Evolutionary conservation across 1,284 basidiomycete species (phyloP), one percentile per base, ranked within the genome.

Genomic region (Apiotrichum montevideense): DNA sequence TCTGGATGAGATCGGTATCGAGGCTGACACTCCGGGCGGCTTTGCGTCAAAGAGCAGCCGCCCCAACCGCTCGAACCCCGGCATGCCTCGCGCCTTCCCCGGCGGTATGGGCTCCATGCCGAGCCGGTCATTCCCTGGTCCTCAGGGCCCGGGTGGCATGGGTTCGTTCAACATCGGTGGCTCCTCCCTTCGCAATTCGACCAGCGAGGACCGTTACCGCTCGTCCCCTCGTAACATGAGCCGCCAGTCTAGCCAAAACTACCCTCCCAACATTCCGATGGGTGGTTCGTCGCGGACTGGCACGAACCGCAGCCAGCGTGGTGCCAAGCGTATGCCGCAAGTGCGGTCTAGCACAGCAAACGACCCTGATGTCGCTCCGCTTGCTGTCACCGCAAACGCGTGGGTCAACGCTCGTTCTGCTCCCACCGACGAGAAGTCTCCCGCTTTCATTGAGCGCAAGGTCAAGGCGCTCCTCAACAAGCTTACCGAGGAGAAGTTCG

Each of bases 401-500:
- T 98, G 95, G 95, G 67, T 65, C 29, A 80, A 80, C 56, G 67
- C 68, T n/a, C 67, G 72, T 65, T 80, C 62, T 80, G 80, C 62
- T 35, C 62, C 57, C 71, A 56, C 67, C 59, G 85, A 88, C 50
- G 75, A 80, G n/a, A 87, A 88, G 54, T 86, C 88, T 4, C 85
- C 88, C 0, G 87, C 88, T 66, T 78, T 87, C 64, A 90, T 97
- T 37, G 90, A 95, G 69, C 86, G 92, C 59, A 97, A 96, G 79
- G 93, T 98, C 80, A 94, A 91, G 78, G 81, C 80, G 52, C 78
- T 97, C 61, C 86, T 98, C 70, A 98, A 98, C 84, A 97, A 95
- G 80, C 84, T 98, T 50, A 95, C 94, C 1, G 87, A 94, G 83
- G 92, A 97, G 80, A 91, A 90, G 73, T 98, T 98, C 81, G 91